phyloP scores from a whole-genome alignment of 176 grass and related monocot genomes.

The Zea luxurians region DNA sequence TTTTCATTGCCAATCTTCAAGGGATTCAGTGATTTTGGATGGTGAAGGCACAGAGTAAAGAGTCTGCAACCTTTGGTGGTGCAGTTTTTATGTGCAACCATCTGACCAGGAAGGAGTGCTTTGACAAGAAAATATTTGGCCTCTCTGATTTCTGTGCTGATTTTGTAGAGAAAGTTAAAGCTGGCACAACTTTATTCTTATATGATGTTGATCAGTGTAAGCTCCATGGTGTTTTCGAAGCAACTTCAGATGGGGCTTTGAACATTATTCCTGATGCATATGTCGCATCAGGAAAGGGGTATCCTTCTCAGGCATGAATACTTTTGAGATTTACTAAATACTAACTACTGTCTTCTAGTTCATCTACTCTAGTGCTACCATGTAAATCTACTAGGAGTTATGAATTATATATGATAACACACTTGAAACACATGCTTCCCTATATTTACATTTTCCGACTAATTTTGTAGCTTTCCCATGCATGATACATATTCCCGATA shows the following conservation, averaged over 20 bases:
- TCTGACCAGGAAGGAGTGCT: slow-evolving; percentile 46
- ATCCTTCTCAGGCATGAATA: slow-evolving; percentile 53
- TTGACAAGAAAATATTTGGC: slow-evolving; percentile 56
- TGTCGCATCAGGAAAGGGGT: slow-evolving; percentile 33
- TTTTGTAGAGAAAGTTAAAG: slow-evolving; percentile 51
- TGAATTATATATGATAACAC: background rate
- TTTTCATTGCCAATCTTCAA: slow-evolving; percentile 23
- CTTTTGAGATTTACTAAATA: background rate
- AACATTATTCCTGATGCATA: slow-evolving; percentile 64
- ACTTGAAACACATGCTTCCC: background rate
- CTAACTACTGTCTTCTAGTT: slow-evolving; percentile 7
- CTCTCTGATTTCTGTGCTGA: slow-evolving; percentile 34
- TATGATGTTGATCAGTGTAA: slow-evolving; percentile 48
- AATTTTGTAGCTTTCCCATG: background rate
- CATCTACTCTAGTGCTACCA: background rate
- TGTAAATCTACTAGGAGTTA: background rate
- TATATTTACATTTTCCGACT: slow-evolving; percentile 4
- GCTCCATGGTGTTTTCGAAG: slow-evolving; percentile 62
- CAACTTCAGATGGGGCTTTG: background rate
- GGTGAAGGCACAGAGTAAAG: slow-evolving; percentile 31
- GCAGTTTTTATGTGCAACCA: slow-evolving; percentile 52
- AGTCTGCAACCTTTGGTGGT: slow-evolving; percentile 33
- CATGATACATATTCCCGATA: background rate
- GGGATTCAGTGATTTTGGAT: slow-evolving; percentile 35
- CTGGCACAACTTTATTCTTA: slow-evolving; percentile 53